Conservation (phyloP, 805 yeast genomes). For the Kodamaea leandrae region DNA sequence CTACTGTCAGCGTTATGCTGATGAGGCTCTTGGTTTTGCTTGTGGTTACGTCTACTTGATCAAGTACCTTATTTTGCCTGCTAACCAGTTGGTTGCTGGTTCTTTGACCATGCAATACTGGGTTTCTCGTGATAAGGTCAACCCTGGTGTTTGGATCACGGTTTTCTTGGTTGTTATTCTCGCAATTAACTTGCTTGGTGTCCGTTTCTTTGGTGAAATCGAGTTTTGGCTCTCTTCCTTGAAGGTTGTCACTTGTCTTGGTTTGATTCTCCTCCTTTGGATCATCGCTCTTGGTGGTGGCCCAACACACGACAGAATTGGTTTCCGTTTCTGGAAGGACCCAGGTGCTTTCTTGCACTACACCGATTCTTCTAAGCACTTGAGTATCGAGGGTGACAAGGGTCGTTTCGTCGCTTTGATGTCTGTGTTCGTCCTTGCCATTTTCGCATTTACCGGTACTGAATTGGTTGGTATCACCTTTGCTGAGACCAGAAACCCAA, state of each 20-base stretch:
- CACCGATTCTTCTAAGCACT: constrained; percentile 39
- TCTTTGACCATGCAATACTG: constrained; percentile 54
- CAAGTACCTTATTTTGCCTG: constrained; percentile 53
- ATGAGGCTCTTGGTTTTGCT: constrained; percentile 66
- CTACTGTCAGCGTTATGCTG: constrained; percentile 62
- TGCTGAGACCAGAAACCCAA: constrained; percentile 67
- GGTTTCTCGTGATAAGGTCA: constrained; percentile 44
- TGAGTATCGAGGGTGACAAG: constrained; percentile 38
- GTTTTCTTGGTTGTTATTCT: constrained; percentile 44
- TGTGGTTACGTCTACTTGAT: constrained; percentile 63
- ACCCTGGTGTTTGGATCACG: constrained; percentile 59
- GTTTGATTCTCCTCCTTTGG: constrained; percentile 61
- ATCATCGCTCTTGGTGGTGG: constrained; percentile 76
- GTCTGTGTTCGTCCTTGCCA: constrained; percentile 62
- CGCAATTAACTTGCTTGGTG: constrained; percentile 46
- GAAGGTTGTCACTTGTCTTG: constrained; percentile 64
- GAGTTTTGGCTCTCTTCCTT: constrained; percentile 59
- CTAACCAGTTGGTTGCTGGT: constrained; percentile 65
- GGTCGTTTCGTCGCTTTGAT: constrained; percentile 63
- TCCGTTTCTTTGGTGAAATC: constrained; percentile 35
- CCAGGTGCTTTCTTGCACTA: constrained; percentile 62
- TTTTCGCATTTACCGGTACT: constrained; percentile 70
- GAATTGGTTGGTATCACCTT: constrained; percentile 71
- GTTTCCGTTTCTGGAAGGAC: constrained; percentile 66
- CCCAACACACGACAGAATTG: constrained; percentile 69